Evolutionary conservation across 768 basidiomycete genomes (phyloP).

Genomic region (Mycena rosella): DNA sequence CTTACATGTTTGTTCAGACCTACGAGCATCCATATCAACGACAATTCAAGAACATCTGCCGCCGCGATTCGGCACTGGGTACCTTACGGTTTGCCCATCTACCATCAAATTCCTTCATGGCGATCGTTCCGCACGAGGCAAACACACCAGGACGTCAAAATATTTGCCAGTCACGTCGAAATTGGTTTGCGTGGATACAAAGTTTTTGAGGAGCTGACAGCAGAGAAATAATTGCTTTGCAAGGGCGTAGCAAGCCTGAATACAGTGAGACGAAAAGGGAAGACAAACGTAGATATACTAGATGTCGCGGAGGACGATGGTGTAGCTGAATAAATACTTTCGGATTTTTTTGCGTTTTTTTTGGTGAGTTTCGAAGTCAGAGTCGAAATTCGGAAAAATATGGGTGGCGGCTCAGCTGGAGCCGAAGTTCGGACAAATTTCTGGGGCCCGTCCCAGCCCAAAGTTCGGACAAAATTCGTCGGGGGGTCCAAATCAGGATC

Average conservation of each 20-base stretch:
- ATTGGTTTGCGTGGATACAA: neutral
- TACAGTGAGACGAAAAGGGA: conserved; percentile 7
- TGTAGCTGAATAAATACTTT: neutral
- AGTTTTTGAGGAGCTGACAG: neutral
- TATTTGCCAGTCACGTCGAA: neutral
- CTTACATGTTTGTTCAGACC: no score
- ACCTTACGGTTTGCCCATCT: conserved; percentile 4
- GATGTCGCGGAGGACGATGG: neutral
- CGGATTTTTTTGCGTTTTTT: neutral
- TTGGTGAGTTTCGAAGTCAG: no score
- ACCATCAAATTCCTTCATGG: neutral
- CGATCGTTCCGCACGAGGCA: neutral
- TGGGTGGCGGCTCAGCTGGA: no score
- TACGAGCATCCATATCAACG: no score
- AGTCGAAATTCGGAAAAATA: no score
- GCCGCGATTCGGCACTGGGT: no score
- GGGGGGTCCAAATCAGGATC: no score
- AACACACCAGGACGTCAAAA: neutral
- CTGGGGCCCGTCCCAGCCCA: no score
- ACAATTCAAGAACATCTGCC: no score
- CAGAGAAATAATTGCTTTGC: neutral
- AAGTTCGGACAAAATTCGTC: no score
- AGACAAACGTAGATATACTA: neutral
- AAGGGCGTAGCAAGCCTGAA: conserved; percentile 1
- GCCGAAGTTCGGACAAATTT: no score